A percentile compares a stretch with the other conserved stretches of the same genome.
Conservation (phyloP, 768 basidiomycete genomes). For the Trametopsis cervina region DNA sequence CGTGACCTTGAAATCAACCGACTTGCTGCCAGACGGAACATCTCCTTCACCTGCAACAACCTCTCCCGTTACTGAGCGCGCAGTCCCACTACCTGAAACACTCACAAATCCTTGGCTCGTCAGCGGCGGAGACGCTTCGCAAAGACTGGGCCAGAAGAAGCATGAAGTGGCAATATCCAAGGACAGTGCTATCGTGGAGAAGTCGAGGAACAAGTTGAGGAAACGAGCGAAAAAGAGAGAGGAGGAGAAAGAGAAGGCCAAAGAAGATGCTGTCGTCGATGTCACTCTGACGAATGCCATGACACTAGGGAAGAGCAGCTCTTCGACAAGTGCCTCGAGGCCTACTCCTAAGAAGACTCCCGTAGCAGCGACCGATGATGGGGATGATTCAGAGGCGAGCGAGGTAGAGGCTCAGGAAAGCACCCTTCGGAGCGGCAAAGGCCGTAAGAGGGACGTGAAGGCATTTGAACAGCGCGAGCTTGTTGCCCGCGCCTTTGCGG, state of each 20-base stretch:
- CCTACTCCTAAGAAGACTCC: conserved; percentile 14
- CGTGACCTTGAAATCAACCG: conserved; percentile 55
- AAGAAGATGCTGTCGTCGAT: conserved; percentile 76
- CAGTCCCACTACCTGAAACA: conserved; percentile 14
- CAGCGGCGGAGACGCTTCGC: conserved; percentile 22
- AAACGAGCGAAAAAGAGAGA: conserved; percentile 53
- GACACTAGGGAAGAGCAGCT: conserved; percentile 11
- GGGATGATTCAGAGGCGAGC: conserved; percentile 48
- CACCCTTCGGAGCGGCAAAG: conserved; percentile 36
- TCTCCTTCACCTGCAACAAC: conserved; percentile 11
- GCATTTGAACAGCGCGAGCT: conserved; percentile 90
- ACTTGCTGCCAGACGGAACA: conserved; percentile 34
- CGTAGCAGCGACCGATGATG: conserved; percentile 18
- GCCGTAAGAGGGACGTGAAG: conserved; percentile 32
- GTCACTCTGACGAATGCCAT: conserved; percentile 56
- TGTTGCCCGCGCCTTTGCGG: conserved; percentile 92
- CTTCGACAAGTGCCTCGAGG: conserved; percentile 12
- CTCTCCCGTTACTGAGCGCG: conserved; percentile 15
- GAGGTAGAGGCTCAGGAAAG: conserved; percentile 69
- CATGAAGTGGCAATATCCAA: conserved; percentile 72
- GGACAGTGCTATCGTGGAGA: conserved; percentile 49
- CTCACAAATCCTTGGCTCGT: conserved; percentile 77
- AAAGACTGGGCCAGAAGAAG: conserved; percentile 53
- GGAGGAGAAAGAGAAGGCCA: conserved; percentile 50
- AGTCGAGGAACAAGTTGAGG: conserved; percentile 69